These are phyloP conservation scores for Gaertneriomyces semiglobifer DNA, from an alignment of 192 early-diverging fungal genomes.

Conservation along the genomic window DNA sequence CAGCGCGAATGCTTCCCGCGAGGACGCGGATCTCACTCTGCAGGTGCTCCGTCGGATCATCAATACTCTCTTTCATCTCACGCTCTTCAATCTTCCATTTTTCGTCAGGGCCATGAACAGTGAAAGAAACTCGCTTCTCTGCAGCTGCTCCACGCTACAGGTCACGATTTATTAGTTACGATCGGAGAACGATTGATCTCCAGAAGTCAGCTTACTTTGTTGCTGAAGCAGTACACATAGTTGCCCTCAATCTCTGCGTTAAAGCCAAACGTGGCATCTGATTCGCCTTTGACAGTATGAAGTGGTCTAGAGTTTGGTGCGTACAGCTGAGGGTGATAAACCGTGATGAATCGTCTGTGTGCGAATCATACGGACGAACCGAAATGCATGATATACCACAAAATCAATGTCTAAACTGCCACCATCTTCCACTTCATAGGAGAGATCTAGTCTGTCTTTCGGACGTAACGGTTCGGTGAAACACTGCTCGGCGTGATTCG, in stretches of 20 bases:
- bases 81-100: slow-evolving; percentile 21
- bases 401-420: slow-evolving; percentile 68
- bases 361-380: not conserved
- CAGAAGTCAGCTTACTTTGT: slow-evolving; percentile 40
- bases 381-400: slow-evolving; percentile 41
- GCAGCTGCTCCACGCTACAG: slow-evolving; percentile 28
- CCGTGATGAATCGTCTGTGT: not conserved
- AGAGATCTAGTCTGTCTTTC: slow-evolving; percentile 61
- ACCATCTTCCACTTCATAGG: slow-evolving; percentile 68
- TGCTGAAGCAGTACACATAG: slow-evolving; percentile 76
- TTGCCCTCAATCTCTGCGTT: slow-evolving; percentile 52
- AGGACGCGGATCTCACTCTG: slow-evolving; percentile 63
- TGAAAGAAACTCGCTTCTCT: slow-evolving; percentile 56
- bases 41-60: slow-evolving; percentile 45
- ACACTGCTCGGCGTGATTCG: slow-evolving; percentile 40
- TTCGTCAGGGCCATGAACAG: slow-evolving; percentile 27
- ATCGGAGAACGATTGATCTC: too few relatives aligned
- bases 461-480: slow-evolving; percentile 63
- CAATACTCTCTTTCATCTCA: slow-evolving; percentile 22
- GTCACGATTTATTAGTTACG: too few relatives aligned
- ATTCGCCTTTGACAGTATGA: slow-evolving; percentile 19
- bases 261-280: slow-evolving; percentile 32
- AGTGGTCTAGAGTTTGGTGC: slow-evolving; percentile 27
- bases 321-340: slow-evolving; percentile 25
- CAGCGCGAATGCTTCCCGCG: slow-evolving; percentile 55